Evolutionary conservation across 192 early-diverging fungal genomes (phyloP).

Genomic region (Mortierella hygrophila): DNA sequence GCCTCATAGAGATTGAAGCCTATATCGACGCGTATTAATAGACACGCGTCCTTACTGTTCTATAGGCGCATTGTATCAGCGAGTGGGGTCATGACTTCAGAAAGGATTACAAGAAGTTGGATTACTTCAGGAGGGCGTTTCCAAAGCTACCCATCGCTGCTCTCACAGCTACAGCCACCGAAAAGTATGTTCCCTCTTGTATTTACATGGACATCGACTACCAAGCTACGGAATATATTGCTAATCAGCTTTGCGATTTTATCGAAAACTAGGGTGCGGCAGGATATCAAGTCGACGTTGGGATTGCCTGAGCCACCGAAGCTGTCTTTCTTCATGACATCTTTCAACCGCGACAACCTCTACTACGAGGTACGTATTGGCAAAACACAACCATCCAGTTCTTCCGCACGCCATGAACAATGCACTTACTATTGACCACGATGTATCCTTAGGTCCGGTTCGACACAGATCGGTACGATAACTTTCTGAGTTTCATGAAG

Average conservation of each 20-base stretch:
- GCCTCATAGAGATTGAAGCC: not conserved
- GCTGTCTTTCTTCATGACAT: constrained; percentile 24
- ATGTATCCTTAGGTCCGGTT: constrained; percentile 30
- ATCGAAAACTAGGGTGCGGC: constrained; percentile 16
- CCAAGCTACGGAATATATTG: too few relatives aligned
- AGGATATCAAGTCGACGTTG: constrained; percentile 27
- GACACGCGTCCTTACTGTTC: not conserved
- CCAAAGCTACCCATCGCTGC: constrained; percentile 90
- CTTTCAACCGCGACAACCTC: constrained; percentile 42
- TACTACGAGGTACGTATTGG: constrained; percentile 33
- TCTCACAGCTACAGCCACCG: constrained; percentile 93
- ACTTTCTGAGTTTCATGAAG: constrained; percentile 31
- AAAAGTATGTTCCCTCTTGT: constrained; percentile 55
- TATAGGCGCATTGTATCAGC: constrained; percentile 91
- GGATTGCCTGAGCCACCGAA: constrained; percentile 31
- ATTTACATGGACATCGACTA: not conserved
- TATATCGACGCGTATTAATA: not conserved
- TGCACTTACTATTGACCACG: not conserved
- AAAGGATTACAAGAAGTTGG: constrained; percentile 66
- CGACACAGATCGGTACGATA: constrained; percentile 27
- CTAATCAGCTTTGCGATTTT: not conserved
- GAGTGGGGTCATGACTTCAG: constrained; percentile 99
- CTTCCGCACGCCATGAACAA: not conserved
- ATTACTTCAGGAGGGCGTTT: constrained; percentile 70
- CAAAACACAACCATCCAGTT: too few relatives aligned